A percentile compares a stretch with the other conserved stretches of the same genome.
phyloP scores from a whole-genome alignment of 1,284 basidiomycete genomes.

The Puccinia sorghi region DNA sequence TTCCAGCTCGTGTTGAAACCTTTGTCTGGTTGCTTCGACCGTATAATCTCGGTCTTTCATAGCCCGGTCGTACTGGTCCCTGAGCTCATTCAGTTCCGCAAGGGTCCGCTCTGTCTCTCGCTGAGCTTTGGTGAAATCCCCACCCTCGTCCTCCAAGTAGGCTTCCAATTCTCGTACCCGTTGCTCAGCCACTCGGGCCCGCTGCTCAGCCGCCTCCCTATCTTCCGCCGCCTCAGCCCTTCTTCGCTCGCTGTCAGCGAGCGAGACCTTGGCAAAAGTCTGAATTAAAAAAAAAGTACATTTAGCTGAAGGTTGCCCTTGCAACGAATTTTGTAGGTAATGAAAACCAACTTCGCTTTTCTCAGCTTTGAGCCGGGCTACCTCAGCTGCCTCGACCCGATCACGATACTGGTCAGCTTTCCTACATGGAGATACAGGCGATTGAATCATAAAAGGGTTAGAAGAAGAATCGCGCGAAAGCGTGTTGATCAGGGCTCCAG shows the following conservation, averaged over 20 bases:
- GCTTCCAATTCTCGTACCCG: conserved; percentile 67
- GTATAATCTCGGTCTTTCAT: conserved; percentile 69
- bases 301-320: too few relatives aligned
- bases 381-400: conserved; percentile 70
- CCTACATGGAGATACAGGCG: conserved; percentile 51
- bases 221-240: conserved; percentile 65
- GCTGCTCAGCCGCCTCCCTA: conserved; percentile 64
- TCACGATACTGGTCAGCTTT: conserved; percentile 67
- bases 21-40: conserved; percentile 72
- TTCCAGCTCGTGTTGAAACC: conserved; percentile 57
- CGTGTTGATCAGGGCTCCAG: not conserved
- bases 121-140: conserved; percentile 71
- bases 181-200: conserved; percentile 64
- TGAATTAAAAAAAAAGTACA: not conserved
- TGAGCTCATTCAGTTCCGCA: conserved; percentile 73
- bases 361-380: conserved; percentile 67
- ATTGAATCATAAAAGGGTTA: conserved; percentile 61
- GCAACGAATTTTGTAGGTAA: conserved; percentile 8
- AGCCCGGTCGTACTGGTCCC: conserved; percentile 55
- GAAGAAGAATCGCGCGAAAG: not conserved
- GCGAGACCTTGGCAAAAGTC: conserved; percentile 51
- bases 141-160: conserved; percentile 69
- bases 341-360: conserved; percentile 66
- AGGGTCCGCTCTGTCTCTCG: conserved; percentile 73
- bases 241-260: conserved; percentile 51